Base-by-base conservation (phyloP, 257 asterid species). In the Leptodermis oblonga region DNA sequence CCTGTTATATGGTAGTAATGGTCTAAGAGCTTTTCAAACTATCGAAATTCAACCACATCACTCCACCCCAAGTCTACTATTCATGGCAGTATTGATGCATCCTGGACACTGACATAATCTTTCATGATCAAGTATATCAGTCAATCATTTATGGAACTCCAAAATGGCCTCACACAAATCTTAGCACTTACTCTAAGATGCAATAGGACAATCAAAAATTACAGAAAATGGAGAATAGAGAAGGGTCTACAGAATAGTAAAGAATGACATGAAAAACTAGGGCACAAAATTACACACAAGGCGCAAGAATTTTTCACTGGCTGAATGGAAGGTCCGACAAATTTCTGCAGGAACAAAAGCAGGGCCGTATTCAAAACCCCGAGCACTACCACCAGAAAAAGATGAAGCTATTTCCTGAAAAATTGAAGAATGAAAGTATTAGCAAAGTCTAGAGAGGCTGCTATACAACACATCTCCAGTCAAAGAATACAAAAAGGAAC, bases 401-500 rank as follows among this genome's bases (percentile, higher is more conserved):
- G 83, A 81, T 65, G 95, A 67, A 63, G 97, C 91, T 81, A 93
- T 80, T 81, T 93, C 97, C 99, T 93, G 88, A 6, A 76, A 70
- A 80, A n/a, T 18, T 72, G 72, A 31, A 73, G 31, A 43, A 55
- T 33, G 64, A 36, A 43, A 70, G 67, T 56, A 74, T 80, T 20
- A 23, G 15, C 4, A 46, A 63, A 18, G 66, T 66, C 63, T 56
- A 48, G 13, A 53, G 11, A 14, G 63, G 31, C 70, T 20, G 17
- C 51, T 60, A 4, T 10, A 43, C 25, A 61, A 4, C 12, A 20
- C 23, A 73, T 33, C 25, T 58, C 34, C 28, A 26, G 34, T 26
- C 66, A 55, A 30, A 62, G 34, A 72, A 55, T 7, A 36, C 34
- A 45, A 8, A 65, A 43, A 49, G 18, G 64, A 65, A 14, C 62